These are phyloP conservation scores for Aurinia saxatilis DNA, from an alignment of 345 rosid species.

Conservation along the genomic window DNA sequence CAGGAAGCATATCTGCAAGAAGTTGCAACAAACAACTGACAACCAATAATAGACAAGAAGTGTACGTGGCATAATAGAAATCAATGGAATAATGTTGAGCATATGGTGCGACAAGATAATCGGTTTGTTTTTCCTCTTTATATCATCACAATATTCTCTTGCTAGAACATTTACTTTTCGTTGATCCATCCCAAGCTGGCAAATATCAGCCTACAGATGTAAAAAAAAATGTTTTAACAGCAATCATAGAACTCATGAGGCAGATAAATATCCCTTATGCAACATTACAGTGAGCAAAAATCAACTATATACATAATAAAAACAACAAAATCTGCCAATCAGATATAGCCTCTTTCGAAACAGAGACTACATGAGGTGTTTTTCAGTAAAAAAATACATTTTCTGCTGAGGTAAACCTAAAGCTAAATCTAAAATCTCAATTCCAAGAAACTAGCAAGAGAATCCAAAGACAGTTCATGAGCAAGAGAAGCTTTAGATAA, in stretches of 20 bases:
- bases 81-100: neutral
- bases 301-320: neutral
- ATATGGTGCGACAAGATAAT: constrained; percentile 84
- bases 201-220: constrained; percentile 76
- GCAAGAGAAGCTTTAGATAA: neutral
- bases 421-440: neutral
- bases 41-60: neutral
- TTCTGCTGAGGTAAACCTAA: neutral
- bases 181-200: constrained; percentile 95
- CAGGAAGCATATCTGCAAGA: constrained; percentile 83
- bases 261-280: neutral
- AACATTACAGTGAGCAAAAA: neutral
- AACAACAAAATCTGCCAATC: neutral
- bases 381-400: neutral
- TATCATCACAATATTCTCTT: constrained; percentile 85
- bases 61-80: neutral
- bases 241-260: neutral
- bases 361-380: neutral
- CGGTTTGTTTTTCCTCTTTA: constrained; percentile 83
- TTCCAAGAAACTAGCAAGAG: neutral
- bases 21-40: constrained; percentile 9
- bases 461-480: neutral
- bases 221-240: neutral
- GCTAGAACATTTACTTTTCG: constrained; percentile 82
- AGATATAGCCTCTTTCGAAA: neutral